Conservation (phyloP, 2,329 filamentous ascomycete genomes). For the Cladobotryum mycophilum region DNA sequence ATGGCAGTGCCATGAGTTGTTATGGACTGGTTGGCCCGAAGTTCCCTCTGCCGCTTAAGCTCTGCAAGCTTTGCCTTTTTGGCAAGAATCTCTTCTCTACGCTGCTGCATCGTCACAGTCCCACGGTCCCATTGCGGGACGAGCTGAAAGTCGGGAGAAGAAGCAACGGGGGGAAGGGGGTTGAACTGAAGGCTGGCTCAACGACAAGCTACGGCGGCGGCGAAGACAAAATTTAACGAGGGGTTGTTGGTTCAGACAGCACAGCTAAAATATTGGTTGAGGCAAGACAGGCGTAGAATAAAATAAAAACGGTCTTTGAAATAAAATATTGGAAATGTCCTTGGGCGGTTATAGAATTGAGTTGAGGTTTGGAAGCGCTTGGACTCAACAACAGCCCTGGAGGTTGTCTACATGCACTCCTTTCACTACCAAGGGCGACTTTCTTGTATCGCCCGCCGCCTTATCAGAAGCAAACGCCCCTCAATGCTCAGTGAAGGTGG, state of each 20-base stretch:
- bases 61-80: slow-evolving; percentile 97
- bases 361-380: no score
- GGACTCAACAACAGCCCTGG: no score
- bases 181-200: not conserved
- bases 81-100: slow-evolving; percentile 90
- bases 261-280: no score
- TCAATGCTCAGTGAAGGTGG: not conserved
- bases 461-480: slow-evolving; percentile 7
- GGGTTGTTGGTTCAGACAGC: not conserved
- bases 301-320: no score
- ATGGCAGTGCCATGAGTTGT: slow-evolving; percentile 61
- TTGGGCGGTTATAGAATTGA: no score
- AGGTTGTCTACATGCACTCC: not conserved
- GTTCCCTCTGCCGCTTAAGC: slow-evolving; percentile 84
- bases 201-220: not conserved
- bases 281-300: no score
- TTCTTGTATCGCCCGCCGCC: not conserved
- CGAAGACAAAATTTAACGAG: not conserved
- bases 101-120: slow-evolving; percentile 59
- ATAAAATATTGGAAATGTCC: no score
- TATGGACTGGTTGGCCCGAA: slow-evolving; percentile 70
- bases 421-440: not conserved
- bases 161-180: slow-evolving; percentile 1
- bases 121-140: slow-evolving; percentile 44
- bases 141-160: slow-evolving; percentile 8